phyloP scores from a whole-genome alignment of 2,329 filamentous ascomycete genomes.

The Dactylellina drechsleri region DNA sequence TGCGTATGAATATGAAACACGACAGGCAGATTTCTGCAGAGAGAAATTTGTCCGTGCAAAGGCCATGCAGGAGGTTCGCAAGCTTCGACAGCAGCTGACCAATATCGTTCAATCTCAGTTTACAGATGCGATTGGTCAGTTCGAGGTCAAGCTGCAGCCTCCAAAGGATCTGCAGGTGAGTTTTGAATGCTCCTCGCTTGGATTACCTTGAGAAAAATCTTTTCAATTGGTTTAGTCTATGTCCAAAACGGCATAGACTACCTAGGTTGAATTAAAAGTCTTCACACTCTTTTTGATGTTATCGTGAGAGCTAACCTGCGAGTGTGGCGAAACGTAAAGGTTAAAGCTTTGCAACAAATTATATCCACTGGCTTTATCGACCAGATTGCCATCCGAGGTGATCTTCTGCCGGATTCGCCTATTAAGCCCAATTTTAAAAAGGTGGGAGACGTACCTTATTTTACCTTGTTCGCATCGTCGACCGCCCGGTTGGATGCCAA shows the following conservation, averaged over 20 bases:
- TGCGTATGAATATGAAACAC: slow-evolving; percentile 77
- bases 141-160: slow-evolving; percentile 69
- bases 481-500: slow-evolving; percentile 62
- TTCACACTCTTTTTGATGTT: slow-evolving; percentile 2
- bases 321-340: slow-evolving; percentile 56
- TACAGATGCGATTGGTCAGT: slow-evolving; percentile 69
- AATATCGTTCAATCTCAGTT: slow-evolving; percentile 81
- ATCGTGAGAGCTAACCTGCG: slow-evolving; percentile 33
- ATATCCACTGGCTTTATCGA: slow-evolving; percentile 92
- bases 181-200: slow-evolving; percentile 9
- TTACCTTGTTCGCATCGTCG: slow-evolving; percentile 80
- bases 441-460: slow-evolving; percentile 86
- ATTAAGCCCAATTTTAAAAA: slow-evolving; percentile 60
- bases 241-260: slow-evolving; percentile 32
- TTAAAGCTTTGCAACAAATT: slow-evolving; percentile 88
- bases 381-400: slow-evolving; percentile 89
- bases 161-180: slow-evolving; percentile 71
- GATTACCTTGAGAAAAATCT: background rate
- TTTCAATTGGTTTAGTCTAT: slow-evolving; percentile 16
- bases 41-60: slow-evolving; percentile 87
- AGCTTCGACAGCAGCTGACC: slow-evolving; percentile 83
- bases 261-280: slow-evolving; percentile 21
- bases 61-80: slow-evolving; percentile 83
- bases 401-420: slow-evolving; percentile 79
- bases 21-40: slow-evolving; percentile 78